Evolutionary conservation across 2,329 filamentous ascomycete genomes (phyloP).

Genomic region (Grosmannia huntii): DNA sequence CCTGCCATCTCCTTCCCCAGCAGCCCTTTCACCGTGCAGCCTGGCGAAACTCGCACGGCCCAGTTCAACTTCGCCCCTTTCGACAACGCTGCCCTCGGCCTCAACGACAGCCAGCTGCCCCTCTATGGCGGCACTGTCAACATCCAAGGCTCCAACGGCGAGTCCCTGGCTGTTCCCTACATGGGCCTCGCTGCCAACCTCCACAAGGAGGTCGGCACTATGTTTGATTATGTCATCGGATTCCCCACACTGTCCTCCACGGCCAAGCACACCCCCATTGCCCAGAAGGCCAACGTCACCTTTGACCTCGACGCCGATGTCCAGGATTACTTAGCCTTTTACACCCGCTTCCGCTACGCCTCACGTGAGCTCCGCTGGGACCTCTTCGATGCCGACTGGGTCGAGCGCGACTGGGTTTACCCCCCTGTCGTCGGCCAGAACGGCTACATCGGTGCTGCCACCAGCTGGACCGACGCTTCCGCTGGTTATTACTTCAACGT

Average conservation of each 20-base stretch:
- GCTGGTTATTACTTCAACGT: background rate
- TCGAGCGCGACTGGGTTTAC: constrained; percentile 5
- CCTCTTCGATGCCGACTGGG: constrained; percentile 11
- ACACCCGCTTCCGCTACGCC: background rate
- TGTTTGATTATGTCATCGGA: constrained; percentile 1
- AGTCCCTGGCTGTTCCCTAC: constrained; percentile 21
- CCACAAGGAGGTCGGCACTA: background rate
- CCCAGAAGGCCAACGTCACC: background rate
- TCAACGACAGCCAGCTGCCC: constrained; percentile 12
- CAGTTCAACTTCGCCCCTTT: constrained; percentile 17
- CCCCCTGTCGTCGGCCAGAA: constrained; percentile 6
- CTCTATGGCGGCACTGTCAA: constrained; percentile 22
- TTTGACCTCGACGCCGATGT: background rate
- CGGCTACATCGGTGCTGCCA: constrained; percentile 8
- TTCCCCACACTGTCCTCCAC: background rate
- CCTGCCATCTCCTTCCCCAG: constrained; percentile 3
- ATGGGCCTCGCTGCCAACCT: constrained; percentile 11
- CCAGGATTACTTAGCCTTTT: background rate
- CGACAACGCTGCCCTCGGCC: background rate
- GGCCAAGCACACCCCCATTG: background rate
- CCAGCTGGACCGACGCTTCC: constrained; percentile 2
- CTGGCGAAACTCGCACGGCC: constrained; percentile 14
- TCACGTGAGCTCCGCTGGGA: constrained; percentile 18
- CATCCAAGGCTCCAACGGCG: constrained; percentile 19
- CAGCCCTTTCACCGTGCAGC: constrained; percentile 13